Conservation (phyloP, 305 asterid genomes). For the Fraxinus paxiana region DNA sequence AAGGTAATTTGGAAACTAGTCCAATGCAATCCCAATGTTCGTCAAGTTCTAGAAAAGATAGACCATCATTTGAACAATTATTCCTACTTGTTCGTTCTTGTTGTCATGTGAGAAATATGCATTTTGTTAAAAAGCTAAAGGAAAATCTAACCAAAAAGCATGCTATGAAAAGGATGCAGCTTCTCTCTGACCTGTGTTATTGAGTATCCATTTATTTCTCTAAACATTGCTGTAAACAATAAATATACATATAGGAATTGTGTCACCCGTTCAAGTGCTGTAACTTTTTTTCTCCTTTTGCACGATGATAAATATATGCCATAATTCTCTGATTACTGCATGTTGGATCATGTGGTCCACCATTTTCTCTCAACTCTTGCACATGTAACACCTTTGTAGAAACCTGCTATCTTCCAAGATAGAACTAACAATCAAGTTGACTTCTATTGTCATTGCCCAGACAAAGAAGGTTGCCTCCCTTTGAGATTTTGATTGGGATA, state of each 20-base stretch:
- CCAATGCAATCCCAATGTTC: not conserved
- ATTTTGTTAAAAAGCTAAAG: not conserved
- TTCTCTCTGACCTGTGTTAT: not conserved
- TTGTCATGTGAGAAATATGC: not conserved
- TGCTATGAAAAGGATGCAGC: not conserved
- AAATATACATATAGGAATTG: not conserved
- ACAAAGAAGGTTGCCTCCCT: slow-evolving; percentile 4
- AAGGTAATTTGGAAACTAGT: not conserved
- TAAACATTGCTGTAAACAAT: not conserved
- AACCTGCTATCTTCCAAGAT: slow-evolving; percentile 10
- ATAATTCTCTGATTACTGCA: not conserved
- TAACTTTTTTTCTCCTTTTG: not conserved
- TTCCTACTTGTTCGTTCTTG: not conserved
- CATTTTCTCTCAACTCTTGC: not conserved
- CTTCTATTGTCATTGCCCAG: slow-evolving; percentile 4
- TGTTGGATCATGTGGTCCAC: not conserved
- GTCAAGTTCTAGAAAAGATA: not conserved
- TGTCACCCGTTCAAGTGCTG: not conserved
- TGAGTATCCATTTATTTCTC: not conserved
- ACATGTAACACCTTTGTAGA: not conserved
- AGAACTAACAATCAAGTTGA: slow-evolving; percentile 10
- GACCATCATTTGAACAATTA: not conserved
- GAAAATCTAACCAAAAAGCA: not conserved
- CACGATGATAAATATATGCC: not conserved
- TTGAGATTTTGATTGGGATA: slow-evolving; percentile 1